Evolutionary conservation across 169 alveolate species (phyloP).

Genomic region (Besnoitia besnoiti): DNA sequence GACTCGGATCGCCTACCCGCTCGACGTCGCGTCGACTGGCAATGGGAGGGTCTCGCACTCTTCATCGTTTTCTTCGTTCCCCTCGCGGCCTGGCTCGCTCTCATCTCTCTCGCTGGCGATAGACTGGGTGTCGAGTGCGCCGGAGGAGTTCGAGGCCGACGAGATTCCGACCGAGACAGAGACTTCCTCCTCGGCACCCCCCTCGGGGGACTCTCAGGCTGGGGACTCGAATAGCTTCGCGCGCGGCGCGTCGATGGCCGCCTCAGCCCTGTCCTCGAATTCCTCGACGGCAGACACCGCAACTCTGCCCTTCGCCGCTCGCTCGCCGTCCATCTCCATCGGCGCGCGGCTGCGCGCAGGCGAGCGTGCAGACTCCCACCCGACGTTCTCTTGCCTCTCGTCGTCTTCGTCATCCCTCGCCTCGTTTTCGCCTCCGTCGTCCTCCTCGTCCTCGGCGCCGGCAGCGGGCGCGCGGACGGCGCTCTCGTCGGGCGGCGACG

Average conservation of each 20-base stretch:
- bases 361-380: neutral
- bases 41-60: too few species aligned
- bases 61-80: too few species aligned
- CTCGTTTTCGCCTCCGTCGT: neutral
- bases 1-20: too few species aligned
- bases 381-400: neutral
- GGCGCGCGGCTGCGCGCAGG: neutral
- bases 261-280: neutral
- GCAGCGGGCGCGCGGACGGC: too few species aligned
- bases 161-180: neutral
- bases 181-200: neutral
- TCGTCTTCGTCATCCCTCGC: neutral
- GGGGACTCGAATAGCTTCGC: neutral
- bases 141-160: neutral
- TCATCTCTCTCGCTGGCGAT: too few species aligned
- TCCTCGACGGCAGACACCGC: neutral
- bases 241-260: neutral
- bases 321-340: neutral
- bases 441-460: neutral
- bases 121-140: too few species aligned
- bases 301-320: neutral
- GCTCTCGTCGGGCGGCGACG: too few species aligned
- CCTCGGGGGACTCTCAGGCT: too few species aligned
- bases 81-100: too few species aligned
- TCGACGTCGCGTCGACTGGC: too few species aligned